phyloP scores from a whole-genome alignment of 1,139 yeast species.

The Lizanozyma gosingica region DNA sequence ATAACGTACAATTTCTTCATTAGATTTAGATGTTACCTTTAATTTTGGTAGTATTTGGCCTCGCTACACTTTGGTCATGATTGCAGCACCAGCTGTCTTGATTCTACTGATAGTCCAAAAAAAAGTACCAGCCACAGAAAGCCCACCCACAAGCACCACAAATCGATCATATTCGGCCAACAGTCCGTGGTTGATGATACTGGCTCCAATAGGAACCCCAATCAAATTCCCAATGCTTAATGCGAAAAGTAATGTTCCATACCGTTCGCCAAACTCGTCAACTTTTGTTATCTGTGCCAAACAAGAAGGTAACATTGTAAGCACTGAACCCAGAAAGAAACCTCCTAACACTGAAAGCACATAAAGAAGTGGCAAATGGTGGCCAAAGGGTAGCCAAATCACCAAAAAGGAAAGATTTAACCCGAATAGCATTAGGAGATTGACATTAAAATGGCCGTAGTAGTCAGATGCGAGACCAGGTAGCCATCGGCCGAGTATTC shows the following conservation, averaged over 20 bases:
- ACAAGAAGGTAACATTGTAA: constrained; percentile 42
- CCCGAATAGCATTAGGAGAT: constrained; percentile 30
- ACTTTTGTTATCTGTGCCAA: constrained; percentile 42
- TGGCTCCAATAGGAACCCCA: constrained; percentile 44
- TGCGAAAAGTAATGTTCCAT: constrained; percentile 38
- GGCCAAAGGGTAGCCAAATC: constrained; percentile 50
- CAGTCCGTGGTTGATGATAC: constrained; percentile 32
- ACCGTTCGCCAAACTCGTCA: constrained; percentile 39
- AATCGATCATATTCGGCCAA: constrained; percentile 16
- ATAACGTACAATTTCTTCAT: no score
- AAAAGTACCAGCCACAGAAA: constrained; percentile 13
- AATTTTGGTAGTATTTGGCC: no score
- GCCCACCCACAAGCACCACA: constrained; percentile 16
- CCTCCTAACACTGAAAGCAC: constrained; percentile 45
- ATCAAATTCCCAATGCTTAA: constrained; percentile 36
- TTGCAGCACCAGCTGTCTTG: background rate
- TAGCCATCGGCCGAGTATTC: constrained; percentile 48
- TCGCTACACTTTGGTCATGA: background rate
- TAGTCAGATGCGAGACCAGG: constrained; percentile 50
- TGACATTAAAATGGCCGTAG: constrained; percentile 50
- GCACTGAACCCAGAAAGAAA: constrained; percentile 40
- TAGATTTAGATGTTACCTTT: no score
- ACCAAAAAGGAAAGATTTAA: constrained; percentile 32
- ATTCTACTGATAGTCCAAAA: constrained; percentile 15
- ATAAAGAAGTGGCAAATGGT: constrained; percentile 27